Evolutionary conservation across 139 green algal species (phyloP), one percentile per base, ranked within the genome.

Genomic region (Coelastrella sp.): DNA sequence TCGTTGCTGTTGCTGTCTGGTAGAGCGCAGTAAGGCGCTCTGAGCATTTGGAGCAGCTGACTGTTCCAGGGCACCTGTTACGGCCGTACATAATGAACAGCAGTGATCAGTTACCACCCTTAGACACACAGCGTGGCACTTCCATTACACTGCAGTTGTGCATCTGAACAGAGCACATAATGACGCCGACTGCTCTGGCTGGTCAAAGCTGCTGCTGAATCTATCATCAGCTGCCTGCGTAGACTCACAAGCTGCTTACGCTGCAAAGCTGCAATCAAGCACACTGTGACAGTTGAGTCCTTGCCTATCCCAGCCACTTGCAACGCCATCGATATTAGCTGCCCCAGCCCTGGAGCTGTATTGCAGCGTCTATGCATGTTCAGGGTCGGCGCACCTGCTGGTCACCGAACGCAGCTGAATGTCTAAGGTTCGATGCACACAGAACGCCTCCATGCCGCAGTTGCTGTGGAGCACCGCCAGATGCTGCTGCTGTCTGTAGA

Each of bases 11-110:
- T 61, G 7, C 10, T 60, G 16, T 79, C n/a, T 16, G 61, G 80
- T 23, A 23, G n/a, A 32, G 54, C 22, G 54, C 77, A 59, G 74
- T 32, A 76, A 22, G 68, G 68, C 17, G 3, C 8, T 57, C 79
- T 85, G 19, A 86, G 59, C 32, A 22, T 20, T 10, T 74, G 68
- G 7, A 59, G 82, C 32, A 78, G 65, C 4, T 79, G 32, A 7
- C 65, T 79, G 82, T 71, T 61, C 82, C 82, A 87, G 7, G 82
- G n/a, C 32, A 87, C 64, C 82, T 87, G 82, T 7, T 85, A 20
- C 19, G 66, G 78, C 5, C 17, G 23, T 80, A n/a, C 20, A 58
- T 5, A 80, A 47, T 10, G 0, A 2, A 71, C 61, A 71, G 61
- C 61, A 71, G 61, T 19, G 8, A 13, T 71, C 11, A 71, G 61